Evolutionary conservation across 441 rosid genomes (phyloP), one percentile per base, ranked within the genome.

Genomic region (Brassica balearica): DNA sequence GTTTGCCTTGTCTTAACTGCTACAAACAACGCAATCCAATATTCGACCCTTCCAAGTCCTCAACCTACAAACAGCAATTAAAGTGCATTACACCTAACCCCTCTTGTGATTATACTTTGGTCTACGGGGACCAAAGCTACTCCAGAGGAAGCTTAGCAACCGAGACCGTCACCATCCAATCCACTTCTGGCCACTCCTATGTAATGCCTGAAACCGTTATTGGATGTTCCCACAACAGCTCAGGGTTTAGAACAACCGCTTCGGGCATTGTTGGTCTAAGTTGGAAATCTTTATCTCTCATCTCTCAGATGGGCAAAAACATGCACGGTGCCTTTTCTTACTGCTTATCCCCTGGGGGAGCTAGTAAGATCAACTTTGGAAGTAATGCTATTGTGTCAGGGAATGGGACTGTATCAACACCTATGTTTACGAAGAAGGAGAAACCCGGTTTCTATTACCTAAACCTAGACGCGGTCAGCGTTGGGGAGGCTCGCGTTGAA

Each of bases 401-500:
- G 58, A 56, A 77, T 0, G 76, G 72, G 2, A 66, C 68, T 5
- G 77, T 77, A 9, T 2, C 73, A 41, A 29, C 77, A 0, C 4
- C 27, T 56, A 77, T 77, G 19, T 77, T 65, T 66, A 41, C 8
- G 0, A 77, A 29, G 27, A 38, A 0, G 0, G 72, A 36, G 23
- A 29, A 46, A 10, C 38, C 38, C 0, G 6, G 6, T 34, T 56
- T 8, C 19, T 71, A 77, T 43, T 66, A 41, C 68, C 68, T 72
- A 8, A 78, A 78, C 77, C 81, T 72, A n/a, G 81, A 78, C 12
- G 62, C 77, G 4, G 46, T 63, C 68, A 63, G 23, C 23, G 23
- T 63, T 63, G 68, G 23, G 11, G n/a, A 32, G 46, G 1, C 0
- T 2, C 76, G 67, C n/a, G 1, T 77, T 10, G 72, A 71, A 48